phyloP scores from a whole-genome alignment of 352 stramenopile species.

The Pythium biforme region DNA sequence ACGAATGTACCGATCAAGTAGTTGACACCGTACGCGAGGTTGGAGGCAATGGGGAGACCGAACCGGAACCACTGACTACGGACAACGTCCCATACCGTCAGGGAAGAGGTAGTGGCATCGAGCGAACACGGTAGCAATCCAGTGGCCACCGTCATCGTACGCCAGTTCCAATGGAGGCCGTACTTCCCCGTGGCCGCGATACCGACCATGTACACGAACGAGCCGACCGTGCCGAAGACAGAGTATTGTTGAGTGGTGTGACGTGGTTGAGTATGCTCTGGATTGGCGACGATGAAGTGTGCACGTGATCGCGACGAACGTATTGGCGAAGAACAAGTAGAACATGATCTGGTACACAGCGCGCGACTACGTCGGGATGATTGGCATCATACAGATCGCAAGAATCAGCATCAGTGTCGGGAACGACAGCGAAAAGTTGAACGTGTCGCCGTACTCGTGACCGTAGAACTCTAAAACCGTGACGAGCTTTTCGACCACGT shows the following conservation, averaged over 20 bases:
- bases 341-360: constrained; percentile 50
- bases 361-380: constrained; percentile 32
- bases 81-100: constrained; percentile 34
- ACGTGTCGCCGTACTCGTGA: constrained; percentile 27
- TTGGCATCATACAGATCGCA: constrained; percentile 10
- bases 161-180: constrained; percentile 21
- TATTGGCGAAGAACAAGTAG: constrained; percentile 39
- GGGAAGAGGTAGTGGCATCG: constrained; percentile 20
- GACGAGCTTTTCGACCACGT: constrained; percentile 21
- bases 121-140: constrained; percentile 20
- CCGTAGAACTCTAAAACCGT: constrained; percentile 34
- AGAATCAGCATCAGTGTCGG: constrained; percentile 30
- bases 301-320: constrained; percentile 37
- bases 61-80: constrained; percentile 26
- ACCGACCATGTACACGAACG: constrained; percentile 26
- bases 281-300: constrained; percentile 29
- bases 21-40: constrained; percentile 33
- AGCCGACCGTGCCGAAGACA: constrained; percentile 31
- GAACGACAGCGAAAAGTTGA: constrained; percentile 33
- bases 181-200: constrained; percentile 25
- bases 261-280: constrained; percentile 33
- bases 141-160: constrained; percentile 25
- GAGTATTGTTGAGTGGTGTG: constrained; percentile 38
- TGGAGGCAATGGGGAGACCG: constrained; percentile 28
- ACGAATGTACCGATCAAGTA: constrained; percentile 26